Percentiles rank a stretch among this genome's conserved stretches.
Conservation (phyloP, 805 yeast species). For the Huiozyma sinensis region DNA sequence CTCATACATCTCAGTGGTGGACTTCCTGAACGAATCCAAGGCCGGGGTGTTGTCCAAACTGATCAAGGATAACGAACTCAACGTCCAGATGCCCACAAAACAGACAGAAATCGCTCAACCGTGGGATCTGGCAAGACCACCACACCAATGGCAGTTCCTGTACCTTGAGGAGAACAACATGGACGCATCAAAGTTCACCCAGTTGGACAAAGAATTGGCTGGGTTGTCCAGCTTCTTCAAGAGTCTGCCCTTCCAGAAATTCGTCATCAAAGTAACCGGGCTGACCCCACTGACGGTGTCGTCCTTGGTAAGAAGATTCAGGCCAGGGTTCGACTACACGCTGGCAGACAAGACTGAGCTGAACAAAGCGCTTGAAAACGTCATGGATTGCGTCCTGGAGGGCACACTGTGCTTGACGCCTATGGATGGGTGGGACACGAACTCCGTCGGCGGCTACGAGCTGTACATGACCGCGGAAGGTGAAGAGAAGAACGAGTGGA, state of each 20-base stretch:
- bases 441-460: conserved; percentile 93
- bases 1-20: conserved; percentile 56
- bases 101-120: conserved; percentile 51
- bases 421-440: conserved; percentile 67
- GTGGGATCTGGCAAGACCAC: conserved; percentile 89
- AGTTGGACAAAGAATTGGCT: conserved; percentile 33
- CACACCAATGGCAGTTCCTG: conserved; percentile 82
- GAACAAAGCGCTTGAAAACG: conserved; percentile 29
- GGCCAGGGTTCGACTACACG: conserved; percentile 92
- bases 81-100: conserved; percentile 45
- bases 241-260: conserved; percentile 54
- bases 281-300: conserved; percentile 55
- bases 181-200: neutral
- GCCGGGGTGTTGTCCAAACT: conserved; percentile 36
- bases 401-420: conserved; percentile 81
- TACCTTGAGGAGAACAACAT: conserved; percentile 13
- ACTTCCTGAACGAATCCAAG: conserved; percentile 49
- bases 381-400: conserved; percentile 40
- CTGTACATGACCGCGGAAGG: conserved; percentile 64
- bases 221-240: conserved; percentile 49
- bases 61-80: conserved; percentile 50
- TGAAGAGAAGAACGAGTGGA: conserved; percentile 26
- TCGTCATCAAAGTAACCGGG: conserved; percentile 55
- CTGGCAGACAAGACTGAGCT: conserved; percentile 57
- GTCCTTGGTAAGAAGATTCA: conserved; percentile 68